Percentiles rank a stretch among this genome's conserved stretches.
Evolutionary conservation across 441 rosid species (phyloP).

Genomic region (Lepidium campestre): DNA sequence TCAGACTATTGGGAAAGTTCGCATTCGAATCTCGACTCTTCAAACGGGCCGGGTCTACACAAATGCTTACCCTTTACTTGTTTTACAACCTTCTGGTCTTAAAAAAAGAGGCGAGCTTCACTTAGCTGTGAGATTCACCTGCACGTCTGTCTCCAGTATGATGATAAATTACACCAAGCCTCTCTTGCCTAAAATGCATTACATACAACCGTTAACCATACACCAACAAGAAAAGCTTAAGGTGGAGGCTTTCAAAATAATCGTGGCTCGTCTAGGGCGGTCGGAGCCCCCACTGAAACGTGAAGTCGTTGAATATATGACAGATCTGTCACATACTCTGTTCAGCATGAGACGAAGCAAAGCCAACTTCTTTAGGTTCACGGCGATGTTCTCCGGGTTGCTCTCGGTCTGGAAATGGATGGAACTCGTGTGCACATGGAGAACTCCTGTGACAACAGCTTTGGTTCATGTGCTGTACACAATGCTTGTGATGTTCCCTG

Average conservation of each 20-base stretch:
- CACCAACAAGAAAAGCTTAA: slow-evolving; percentile 61
- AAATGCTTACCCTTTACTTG: slow-evolving; percentile 72
- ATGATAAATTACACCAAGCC: slow-evolving; percentile 61
- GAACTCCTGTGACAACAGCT: slow-evolving; percentile 62
- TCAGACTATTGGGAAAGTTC: slow-evolving; percentile 62
- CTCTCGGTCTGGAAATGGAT: slow-evolving; percentile 63
- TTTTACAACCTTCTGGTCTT: slow-evolving; percentile 74
- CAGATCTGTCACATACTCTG: slow-evolving; percentile 57
- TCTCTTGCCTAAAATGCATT: slow-evolving; percentile 93
- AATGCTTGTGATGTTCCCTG: slow-evolving; percentile 80
- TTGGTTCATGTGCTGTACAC: slow-evolving; percentile 67
- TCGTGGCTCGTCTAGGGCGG: slow-evolving; percentile 63
- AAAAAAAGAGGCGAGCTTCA: slow-evolving; percentile 93
- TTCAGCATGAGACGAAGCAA: slow-evolving; percentile 99
- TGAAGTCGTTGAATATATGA: slow-evolving; percentile 80
- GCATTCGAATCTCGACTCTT: slow-evolving; percentile 81
- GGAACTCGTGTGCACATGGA: slow-evolving; percentile 82
- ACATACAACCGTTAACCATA: slow-evolving; percentile 53
- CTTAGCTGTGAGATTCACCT: slow-evolving; percentile 80
- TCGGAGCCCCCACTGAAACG: slow-evolving; percentile 85
- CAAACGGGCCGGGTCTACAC: slow-evolving; percentile 81
- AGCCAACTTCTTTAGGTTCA: slow-evolving; percentile 82
- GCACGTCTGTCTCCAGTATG: slow-evolving; percentile 53
- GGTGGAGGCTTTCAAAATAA: slow-evolving; percentile 52
- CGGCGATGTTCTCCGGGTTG: slow-evolving; percentile 59